These are phyloP conservation scores for Microcyclosporella mali DNA, from an alignment of 2,329 filamentous ascomycete genomes.

Conservation along the genomic window DNA sequence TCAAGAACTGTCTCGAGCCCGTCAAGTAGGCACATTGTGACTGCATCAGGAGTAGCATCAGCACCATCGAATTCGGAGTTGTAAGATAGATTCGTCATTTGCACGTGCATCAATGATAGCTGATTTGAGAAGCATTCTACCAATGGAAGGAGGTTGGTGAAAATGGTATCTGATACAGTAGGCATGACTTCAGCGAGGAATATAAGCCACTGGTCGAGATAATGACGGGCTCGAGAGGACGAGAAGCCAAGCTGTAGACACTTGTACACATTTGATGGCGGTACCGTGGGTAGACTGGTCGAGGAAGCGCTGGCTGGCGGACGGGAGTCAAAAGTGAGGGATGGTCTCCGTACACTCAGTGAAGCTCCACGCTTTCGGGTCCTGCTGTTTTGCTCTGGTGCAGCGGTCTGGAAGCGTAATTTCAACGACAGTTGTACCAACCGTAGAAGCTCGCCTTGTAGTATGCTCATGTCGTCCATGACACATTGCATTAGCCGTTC, in stretches of 20 bases:
- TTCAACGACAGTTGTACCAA: conserved; percentile 70
- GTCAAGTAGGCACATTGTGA: conserved; percentile 57
- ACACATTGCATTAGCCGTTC: conserved; percentile 20
- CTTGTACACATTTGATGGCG: conserved; percentile 69
- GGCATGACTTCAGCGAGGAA: conserved; percentile 80
- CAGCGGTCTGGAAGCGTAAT: conserved; percentile 36
- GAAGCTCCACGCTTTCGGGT: conserved; percentile 6
- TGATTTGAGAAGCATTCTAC: conserved; percentile 84
- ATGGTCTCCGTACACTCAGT: conserved; percentile 4
- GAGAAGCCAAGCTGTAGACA: conserved; percentile 78
- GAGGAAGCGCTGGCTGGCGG: conserved; percentile 4
- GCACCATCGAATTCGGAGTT: conserved; percentile 1
- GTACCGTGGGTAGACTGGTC: conserved; percentile 31
- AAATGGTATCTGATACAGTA: conserved; percentile 75
- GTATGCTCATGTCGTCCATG: conserved; percentile 9
- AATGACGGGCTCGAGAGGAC: conserved; percentile 63
- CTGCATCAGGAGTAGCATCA: conserved; percentile 19
- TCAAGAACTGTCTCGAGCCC: conserved; percentile 87
- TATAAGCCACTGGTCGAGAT: conserved; percentile 85
- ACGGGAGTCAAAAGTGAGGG: conserved; percentile 1
- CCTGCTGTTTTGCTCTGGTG: background rate
- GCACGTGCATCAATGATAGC: conserved; percentile 65
- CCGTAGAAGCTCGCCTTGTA: conserved; percentile 58
- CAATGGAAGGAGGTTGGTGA: conserved; percentile 82
- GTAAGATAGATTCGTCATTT: conserved; percentile 59